These are phyloP conservation scores for Backusella westeae DNA, from an alignment of 192 early-diverging fungal genomes.

Conservation along the genomic window DNA sequence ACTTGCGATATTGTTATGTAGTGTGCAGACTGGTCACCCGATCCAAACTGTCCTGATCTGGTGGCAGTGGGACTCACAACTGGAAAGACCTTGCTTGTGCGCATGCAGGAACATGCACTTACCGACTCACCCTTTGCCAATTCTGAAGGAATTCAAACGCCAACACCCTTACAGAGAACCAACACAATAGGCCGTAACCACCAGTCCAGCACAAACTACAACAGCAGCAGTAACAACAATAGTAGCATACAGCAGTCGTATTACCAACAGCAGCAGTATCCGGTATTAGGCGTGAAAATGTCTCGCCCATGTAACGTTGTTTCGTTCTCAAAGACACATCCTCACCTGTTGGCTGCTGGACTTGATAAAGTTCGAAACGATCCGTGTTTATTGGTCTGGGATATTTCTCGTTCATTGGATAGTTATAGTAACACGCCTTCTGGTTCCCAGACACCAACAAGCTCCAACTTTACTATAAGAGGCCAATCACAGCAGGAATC, in stretches of 20 bases:
- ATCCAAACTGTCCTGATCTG: constrained; percentile 52
- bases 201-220: neutral
- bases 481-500: neutral
- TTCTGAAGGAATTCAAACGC: constrained; percentile 12
- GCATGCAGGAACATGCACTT: constrained; percentile 40
- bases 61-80: constrained; percentile 60
- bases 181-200: neutral
- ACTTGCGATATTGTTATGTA: constrained; percentile 21
- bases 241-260: neutral
- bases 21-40: constrained; percentile 71
- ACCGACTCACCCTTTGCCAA: constrained; percentile 14
- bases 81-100: constrained; percentile 53
- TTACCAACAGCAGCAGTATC: constrained; percentile 32
- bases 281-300: constrained; percentile 45
- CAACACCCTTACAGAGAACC: neutral
- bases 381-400: constrained; percentile 72
- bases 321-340: constrained; percentile 61
- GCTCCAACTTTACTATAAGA: neutral
- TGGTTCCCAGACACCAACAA: constrained; percentile 17
- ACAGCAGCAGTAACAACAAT: neutral
- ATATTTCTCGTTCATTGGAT: constrained; percentile 54
- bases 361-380: constrained; percentile 77
- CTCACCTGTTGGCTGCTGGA: constrained; percentile 61
- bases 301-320: constrained; percentile 71
- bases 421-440: constrained; percentile 26